phyloP scores from a whole-genome alignment of 148 eudicot species.

The Persicaria tinctoria region DNA sequence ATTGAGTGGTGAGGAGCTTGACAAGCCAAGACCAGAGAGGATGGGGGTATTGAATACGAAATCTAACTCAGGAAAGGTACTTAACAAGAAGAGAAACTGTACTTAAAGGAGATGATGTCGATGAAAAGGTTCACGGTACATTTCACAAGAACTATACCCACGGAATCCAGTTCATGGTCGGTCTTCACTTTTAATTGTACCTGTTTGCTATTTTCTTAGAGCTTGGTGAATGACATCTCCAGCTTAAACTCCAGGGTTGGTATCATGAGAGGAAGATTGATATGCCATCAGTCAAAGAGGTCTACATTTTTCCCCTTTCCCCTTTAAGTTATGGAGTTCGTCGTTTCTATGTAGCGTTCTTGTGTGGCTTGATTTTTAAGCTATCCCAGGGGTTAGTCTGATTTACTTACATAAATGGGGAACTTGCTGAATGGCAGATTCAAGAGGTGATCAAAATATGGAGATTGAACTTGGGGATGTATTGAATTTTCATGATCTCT shows the following conservation, averaged over 20 bases:
- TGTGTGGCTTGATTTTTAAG: neutral
- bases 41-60: slow-evolving; percentile 17
- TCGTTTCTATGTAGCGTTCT: neutral
- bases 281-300: slow-evolving; percentile 40
- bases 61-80: slow-evolving; percentile 26
- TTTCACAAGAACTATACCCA: slow-evolving; percentile 72
- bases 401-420: neutral
- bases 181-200: neutral
- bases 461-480: slow-evolving; percentile 92
- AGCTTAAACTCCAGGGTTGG: slow-evolving; percentile 55
- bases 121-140: slow-evolving; percentile 62
- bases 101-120: slow-evolving; percentile 11
- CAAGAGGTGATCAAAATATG: slow-evolving; percentile 77
- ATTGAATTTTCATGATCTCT: slow-evolving; percentile 57
- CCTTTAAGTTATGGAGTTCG: neutral
- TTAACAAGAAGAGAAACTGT: slow-evolving; percentile 75
- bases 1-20: slow-evolving; percentile 21
- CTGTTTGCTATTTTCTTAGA: neutral
- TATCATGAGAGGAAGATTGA: slow-evolving; percentile 51
- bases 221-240: neutral
- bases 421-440: slow-evolving; percentile 32
- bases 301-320: slow-evolving; percentile 15
- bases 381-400: neutral
- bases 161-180: slow-evolving; percentile 77
- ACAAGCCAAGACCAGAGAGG: slow-evolving; percentile 12